These are phyloP conservation scores for Forsythia suspensa DNA, from an alignment of 257 asterid species.

Conservation along the genomic window DNA sequence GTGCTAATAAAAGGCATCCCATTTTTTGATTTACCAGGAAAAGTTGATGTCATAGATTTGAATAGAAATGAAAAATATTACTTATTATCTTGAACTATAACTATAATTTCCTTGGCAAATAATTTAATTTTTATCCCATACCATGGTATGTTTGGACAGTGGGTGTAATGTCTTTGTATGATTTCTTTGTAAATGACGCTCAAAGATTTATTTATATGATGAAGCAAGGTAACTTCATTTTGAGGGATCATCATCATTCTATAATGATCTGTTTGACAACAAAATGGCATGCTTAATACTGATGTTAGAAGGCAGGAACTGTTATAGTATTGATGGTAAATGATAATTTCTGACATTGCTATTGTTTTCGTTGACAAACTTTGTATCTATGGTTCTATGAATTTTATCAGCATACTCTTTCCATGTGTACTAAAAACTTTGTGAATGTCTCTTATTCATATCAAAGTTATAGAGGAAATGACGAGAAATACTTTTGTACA, in stretches of 20 bases:
- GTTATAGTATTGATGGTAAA: neutral
- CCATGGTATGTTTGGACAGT: neutral
- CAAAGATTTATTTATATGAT: neutral
- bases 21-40: neutral
- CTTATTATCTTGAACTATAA: neutral
- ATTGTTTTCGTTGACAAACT: neutral
- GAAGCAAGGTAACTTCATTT: neutral
- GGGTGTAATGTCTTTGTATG: neutral
- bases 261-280: neutral
- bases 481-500: conserved; percentile 15
- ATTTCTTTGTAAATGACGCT: neutral
- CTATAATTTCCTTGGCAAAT: neutral
- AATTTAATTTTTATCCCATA: neutral
- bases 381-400: neutral
- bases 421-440: neutral
- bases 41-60: conserved; percentile 15
- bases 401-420: neutral
- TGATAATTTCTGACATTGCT: neutral
- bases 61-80: neutral
- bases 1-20: conserved; percentile 9
- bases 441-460: conserved; percentile 22
- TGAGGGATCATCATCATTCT: neutral
- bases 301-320: neutral
- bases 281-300: neutral
- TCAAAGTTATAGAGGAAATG: neutral